A percentile compares a stretch with the other conserved stretches of the same genome.
These are phyloP conservation scores for Blastomyces parvus DNA, from an alignment of 2,329 filamentous ascomycete genomes.

Conservation along the genomic window DNA sequence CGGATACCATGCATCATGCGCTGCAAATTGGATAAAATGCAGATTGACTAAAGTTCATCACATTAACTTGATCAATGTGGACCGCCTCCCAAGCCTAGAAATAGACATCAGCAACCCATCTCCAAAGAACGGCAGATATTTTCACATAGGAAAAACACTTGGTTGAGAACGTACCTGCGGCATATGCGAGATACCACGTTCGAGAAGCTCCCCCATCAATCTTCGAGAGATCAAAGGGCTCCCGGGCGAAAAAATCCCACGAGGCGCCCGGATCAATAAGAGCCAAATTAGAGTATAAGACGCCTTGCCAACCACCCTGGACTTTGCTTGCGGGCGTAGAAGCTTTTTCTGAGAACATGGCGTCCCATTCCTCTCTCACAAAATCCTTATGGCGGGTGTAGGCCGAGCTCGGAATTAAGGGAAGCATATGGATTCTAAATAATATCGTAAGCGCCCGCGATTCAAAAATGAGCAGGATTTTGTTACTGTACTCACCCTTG, in stretches of 20 bases:
- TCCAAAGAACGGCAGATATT: background rate
- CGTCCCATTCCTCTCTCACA: constrained; percentile 72
- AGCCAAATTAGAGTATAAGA: constrained; percentile 74
- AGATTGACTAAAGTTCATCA: background rate
- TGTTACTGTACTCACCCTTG: constrained; percentile 39
- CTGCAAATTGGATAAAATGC: background rate
- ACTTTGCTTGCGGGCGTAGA: constrained; percentile 49
- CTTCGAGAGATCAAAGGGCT: constrained; percentile 56
- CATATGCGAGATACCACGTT: constrained; percentile 76
- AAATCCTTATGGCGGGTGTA: constrained; percentile 60
- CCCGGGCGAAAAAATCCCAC: constrained; percentile 64
- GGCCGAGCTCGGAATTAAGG: constrained; percentile 58
- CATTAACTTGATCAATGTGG: constrained; percentile 6
- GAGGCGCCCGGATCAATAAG: constrained; percentile 60
- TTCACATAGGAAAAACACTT: background rate
- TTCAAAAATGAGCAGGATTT: background rate
- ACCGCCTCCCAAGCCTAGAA: constrained; percentile 16
- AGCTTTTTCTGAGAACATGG: constrained; percentile 61
- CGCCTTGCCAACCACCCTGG: constrained; percentile 71
- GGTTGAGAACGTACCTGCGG: constrained; percentile 49
- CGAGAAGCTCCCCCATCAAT: constrained; percentile 66
- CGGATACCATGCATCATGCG: background rate
- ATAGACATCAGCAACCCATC: constrained; percentile 3
- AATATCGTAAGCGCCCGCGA: constrained; percentile 23
- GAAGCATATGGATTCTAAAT: constrained; percentile 80